A percentile compares a stretch with the other conserved stretches of the same genome.
Conservation (phyloP, 352 stramenopile species). For the Pseudoperonospora humuli region DNA sequence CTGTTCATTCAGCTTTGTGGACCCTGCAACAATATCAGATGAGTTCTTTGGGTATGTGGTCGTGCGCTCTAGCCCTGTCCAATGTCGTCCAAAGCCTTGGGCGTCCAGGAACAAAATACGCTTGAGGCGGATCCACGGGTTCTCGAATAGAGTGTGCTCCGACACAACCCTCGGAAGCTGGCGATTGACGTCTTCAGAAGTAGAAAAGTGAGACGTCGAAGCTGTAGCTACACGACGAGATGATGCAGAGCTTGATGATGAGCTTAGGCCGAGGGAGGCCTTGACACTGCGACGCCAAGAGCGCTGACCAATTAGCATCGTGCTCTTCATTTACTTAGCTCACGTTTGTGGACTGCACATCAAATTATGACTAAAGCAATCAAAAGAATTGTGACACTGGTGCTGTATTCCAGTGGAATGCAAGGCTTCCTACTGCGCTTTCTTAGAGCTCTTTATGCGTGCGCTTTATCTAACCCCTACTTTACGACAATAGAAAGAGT, state of each 20-base stretch:
- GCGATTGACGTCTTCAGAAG: slow-evolving; percentile 6
- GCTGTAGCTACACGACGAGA: not conserved
- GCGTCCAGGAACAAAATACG: slow-evolving; percentile 56
- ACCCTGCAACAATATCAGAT: not conserved
- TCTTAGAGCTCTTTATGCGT: slow-evolving; percentile 1
- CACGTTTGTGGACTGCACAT: slow-evolving; percentile 17
- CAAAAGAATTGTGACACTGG: not conserved
- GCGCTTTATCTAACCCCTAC: slow-evolving; percentile 12
- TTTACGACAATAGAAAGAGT: slow-evolving; percentile 36
- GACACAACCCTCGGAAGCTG: slow-evolving; percentile 38
- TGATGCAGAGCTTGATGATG: not conserved
- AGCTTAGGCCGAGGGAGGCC: not conserved
- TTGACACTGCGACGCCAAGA: slow-evolving; percentile 2
- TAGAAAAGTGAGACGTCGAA: slow-evolving; percentile 3
- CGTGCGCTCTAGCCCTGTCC: slow-evolving; percentile 59
- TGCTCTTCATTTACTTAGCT: slow-evolving; percentile 2
- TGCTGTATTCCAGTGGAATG: too few relatives aligned
- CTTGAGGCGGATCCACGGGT: slow-evolving; percentile 57
- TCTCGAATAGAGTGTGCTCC: slow-evolving; percentile 55
- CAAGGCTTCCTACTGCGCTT: too few relatives aligned
- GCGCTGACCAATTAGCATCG: slow-evolving; percentile 6
- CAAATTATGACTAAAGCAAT: slow-evolving; percentile 7
- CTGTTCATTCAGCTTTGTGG: not conserved
- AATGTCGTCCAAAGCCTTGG: slow-evolving; percentile 37
- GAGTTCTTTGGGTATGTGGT: slow-evolving; percentile 40